phyloP scores from a whole-genome alignment of 345 rosid genomes.

The Excoecaria cochinchinensis region DNA sequence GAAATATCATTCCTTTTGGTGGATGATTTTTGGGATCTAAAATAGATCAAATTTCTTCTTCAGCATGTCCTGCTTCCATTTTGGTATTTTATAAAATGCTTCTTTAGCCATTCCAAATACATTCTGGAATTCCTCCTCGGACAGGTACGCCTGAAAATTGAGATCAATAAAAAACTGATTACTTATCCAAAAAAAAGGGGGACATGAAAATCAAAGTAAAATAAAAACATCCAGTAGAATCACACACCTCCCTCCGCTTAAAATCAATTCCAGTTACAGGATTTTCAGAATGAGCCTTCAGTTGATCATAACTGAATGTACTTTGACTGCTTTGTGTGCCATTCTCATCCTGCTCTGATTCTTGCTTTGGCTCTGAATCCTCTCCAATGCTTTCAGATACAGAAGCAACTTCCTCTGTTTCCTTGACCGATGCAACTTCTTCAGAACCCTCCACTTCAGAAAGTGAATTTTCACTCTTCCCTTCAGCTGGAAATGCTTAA shows the following conservation, averaged over 20 bases:
- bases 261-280: slow-evolving; percentile 91
- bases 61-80: slow-evolving; percentile 95
- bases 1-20: slow-evolving; percentile 16
- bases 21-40: slow-evolving; percentile 26
- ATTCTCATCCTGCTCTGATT: slow-evolving; percentile 44
- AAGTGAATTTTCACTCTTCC: slow-evolving; percentile 40
- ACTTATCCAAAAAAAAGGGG: not conserved
- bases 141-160: slow-evolving; percentile 66
- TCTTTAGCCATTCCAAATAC: slow-evolving; percentile 75
- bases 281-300: slow-evolving; percentile 79
- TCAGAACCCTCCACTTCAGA: slow-evolving; percentile 53
- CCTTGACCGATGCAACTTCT: slow-evolving; percentile 49
- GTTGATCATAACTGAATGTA: slow-evolving; percentile 78
- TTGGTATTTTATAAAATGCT: slow-evolving; percentile 75
- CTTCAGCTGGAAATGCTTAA: slow-evolving; percentile 40
- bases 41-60: slow-evolving; percentile 85
- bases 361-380: slow-evolving; percentile 50
- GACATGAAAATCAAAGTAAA: not conserved
- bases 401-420: slow-evolving; percentile 45
- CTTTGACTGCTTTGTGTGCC: slow-evolving; percentile 29
- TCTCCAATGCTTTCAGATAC: slow-evolving; percentile 42
- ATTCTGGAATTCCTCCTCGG: slow-evolving; percentile 73
- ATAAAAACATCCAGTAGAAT: slow-evolving; percentile 18
- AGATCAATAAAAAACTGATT: slow-evolving; percentile 1
- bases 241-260: slow-evolving; percentile 82